Evolutionary conservation across 495 filamentous ascomycete genomes (phyloP).

Genomic region (Cudoniella acicularis): DNA sequence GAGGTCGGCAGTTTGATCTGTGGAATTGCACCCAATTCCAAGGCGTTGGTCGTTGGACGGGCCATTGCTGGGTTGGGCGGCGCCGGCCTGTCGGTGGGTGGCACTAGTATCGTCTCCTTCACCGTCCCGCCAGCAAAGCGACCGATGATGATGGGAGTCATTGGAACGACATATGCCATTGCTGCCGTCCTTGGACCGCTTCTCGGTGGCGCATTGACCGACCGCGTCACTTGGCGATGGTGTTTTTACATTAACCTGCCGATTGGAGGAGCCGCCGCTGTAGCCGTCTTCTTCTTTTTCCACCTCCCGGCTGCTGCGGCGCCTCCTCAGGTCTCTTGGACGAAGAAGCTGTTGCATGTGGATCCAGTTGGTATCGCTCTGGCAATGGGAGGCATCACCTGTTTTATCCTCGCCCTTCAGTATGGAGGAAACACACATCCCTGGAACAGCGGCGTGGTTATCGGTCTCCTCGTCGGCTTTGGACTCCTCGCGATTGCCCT

Average conservation of each 20-base stretch:
- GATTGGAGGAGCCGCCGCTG: constrained; percentile 45
- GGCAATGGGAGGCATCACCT: constrained; percentile 57
- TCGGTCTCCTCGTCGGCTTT: constrained; percentile 67
- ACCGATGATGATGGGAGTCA: constrained; percentile 48
- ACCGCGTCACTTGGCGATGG: constrained; percentile 37
- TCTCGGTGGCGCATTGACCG: constrained; percentile 49
- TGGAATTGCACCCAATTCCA: constrained; percentile 66
- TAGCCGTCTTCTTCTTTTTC: constrained; percentile 43
- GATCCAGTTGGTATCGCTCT: constrained; percentile 20
- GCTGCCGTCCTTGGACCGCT: constrained; percentile 70
- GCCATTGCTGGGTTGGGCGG: constrained; percentile 79
- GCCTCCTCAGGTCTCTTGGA: constrained; percentile 13
- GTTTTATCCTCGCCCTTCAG: constrained; percentile 74
- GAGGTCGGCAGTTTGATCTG: constrained; percentile 81
- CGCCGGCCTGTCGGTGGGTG: constrained; percentile 79
- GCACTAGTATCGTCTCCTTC: constrained; percentile 73
- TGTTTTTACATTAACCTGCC: constrained; percentile 47
- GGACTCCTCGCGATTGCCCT: constrained; percentile 62
- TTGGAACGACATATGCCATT: constrained; percentile 58
- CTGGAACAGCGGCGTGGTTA: constrained; percentile 65
- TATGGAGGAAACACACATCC: constrained; percentile 76
- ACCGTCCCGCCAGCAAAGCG: constrained; percentile 67
- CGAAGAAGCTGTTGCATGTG: constrained; percentile 26
- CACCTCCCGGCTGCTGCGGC: constrained; percentile 39
- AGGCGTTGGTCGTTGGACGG: constrained; percentile 75